Conservation (phyloP, 2,329 filamentous ascomycete genomes). For the Ophiostoma himal-ulmi region DNA sequence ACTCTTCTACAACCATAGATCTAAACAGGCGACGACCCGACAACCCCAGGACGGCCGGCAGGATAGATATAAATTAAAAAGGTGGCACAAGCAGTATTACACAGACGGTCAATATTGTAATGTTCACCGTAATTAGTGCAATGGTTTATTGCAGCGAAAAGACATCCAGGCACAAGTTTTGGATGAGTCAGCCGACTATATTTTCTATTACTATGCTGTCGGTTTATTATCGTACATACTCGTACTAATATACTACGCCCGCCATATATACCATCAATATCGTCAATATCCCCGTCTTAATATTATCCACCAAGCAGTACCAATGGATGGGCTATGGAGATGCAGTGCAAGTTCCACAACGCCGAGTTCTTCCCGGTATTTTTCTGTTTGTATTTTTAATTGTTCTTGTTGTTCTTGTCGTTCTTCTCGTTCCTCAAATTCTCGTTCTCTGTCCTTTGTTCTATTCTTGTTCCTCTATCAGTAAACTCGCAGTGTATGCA, state of each 20-base stretch:
- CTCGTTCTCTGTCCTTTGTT: not conserved
- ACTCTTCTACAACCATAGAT: not conserved
- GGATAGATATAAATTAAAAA: not conserved
- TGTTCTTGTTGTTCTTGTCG: not conserved
- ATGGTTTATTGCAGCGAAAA: not conserved
- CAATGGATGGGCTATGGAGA: not conserved
- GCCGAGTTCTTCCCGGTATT: not conserved
- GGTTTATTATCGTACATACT: too few relatives aligned
- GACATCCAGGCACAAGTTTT: constrained; percentile 10
- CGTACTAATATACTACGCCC: not conserved
- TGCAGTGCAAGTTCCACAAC: not conserved
- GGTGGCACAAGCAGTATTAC: not conserved
- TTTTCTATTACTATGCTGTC: not conserved
- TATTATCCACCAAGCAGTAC: not conserved
- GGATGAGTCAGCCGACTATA: not conserved
- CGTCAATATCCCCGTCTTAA: not conserved
- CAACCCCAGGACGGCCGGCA: constrained; percentile 8
- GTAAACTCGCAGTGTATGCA: not conserved
- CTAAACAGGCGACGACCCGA: constrained; percentile 6
- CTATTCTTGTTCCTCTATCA: too few relatives aligned
- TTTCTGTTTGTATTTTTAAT: not conserved
- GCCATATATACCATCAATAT: not conserved
- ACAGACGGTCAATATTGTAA: not conserved
- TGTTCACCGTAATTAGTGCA: not conserved
- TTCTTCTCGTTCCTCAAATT: not conserved